A percentile compares a stretch with the other conserved stretches of the same genome.
Evolutionary conservation across 108 stramenopile species (phyloP).

Genomic region (Seminavis robusta): DNA sequence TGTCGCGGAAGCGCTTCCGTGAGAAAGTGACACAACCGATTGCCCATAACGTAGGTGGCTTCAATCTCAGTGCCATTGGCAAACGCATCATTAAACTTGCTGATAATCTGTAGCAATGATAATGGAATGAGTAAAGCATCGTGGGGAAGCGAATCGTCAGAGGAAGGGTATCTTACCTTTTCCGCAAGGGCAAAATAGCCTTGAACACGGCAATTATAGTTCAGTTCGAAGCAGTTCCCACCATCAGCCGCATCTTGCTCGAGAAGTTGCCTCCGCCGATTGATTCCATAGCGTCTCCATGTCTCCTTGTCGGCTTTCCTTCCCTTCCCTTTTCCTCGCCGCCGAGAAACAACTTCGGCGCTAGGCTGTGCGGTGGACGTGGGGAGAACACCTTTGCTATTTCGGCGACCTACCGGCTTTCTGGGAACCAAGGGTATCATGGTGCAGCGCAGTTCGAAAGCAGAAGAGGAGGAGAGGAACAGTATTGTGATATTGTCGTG

Average conservation of each 20-base stretch:
- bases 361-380: too few species aligned
- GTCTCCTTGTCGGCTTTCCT: too few species aligned
- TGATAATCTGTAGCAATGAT: slow-evolving; percentile 17
- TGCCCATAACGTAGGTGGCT: slow-evolving; percentile 50
- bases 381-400: too few species aligned
- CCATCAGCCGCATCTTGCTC: slow-evolving; percentile 37
- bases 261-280: slow-evolving; percentile 24
- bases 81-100: slow-evolving; percentile 38
- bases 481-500: too few species aligned
- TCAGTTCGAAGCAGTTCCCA: slow-evolving; percentile 37
- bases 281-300: slow-evolving; percentile 46
- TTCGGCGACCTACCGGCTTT: too few species aligned
- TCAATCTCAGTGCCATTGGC: slow-evolving; percentile 18
- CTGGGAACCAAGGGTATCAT: too few species aligned
- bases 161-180: slow-evolving; percentile 26
- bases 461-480: too few species aligned
- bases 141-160: neutral
- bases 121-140: neutral
- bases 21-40: slow-evolving; percentile 42
- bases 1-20: slow-evolving; percentile 43
- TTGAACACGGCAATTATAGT: slow-evolving; percentile 25
- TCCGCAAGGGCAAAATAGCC: slow-evolving; percentile 43
- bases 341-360: too few species aligned
- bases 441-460: too few species aligned
- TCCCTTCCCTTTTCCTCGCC: too few species aligned